Evolutionary conservation across 768 basidiomycete genomes (phyloP).

Genomic region (Harrya chromipes): DNA sequence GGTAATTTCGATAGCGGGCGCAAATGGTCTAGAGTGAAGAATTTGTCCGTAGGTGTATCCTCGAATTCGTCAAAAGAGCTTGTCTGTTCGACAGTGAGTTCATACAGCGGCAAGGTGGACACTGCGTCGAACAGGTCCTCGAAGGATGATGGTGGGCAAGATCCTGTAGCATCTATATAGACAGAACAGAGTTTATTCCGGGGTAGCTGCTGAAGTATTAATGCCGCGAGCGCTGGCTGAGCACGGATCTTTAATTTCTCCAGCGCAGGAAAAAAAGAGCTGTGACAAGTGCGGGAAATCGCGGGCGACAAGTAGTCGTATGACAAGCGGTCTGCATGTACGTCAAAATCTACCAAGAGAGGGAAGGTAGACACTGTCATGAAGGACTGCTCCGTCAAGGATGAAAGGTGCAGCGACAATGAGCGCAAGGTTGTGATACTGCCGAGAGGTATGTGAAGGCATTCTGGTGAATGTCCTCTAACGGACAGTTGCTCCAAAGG

Average conservation of each 20-base stretch:
- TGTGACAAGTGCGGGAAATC: not conserved
- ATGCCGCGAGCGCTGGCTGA: slow-evolving; percentile 31
- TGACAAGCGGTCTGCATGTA: slow-evolving; percentile 42
- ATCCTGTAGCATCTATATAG: slow-evolving; percentile 37
- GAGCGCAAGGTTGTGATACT: slow-evolving; percentile 32
- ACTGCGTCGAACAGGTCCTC: slow-evolving; percentile 33
- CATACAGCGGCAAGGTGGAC: slow-evolving; percentile 31
- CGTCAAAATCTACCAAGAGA: slow-evolving; percentile 37
- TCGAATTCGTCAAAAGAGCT: slow-evolving; percentile 30
- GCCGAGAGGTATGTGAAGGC: slow-evolving; percentile 31
- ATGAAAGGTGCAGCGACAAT: slow-evolving; percentile 41
- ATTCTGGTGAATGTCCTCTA: slow-evolving; percentile 35
- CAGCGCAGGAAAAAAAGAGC: slow-evolving; percentile 35
- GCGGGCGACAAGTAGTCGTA: slow-evolving; percentile 16
- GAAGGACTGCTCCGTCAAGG: slow-evolving; percentile 37
- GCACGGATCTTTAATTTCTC: slow-evolving; percentile 41
- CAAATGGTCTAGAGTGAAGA: slow-evolving; percentile 31
- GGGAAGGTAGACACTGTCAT: slow-evolving; percentile 38
- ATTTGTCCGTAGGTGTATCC: slow-evolving; percentile 19
- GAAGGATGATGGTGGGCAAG: slow-evolving; percentile 31
- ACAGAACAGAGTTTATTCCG: slow-evolving; percentile 34
- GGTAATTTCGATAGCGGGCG: slow-evolving; percentile 34
- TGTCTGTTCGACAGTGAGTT: slow-evolving; percentile 42
- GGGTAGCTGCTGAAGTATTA: slow-evolving; percentile 35
- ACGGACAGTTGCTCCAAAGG: slow-evolving; percentile 36